phyloP scores from a whole-genome alignment of 495 filamentous ascomycete genomes.

The Hypoxylon lienhwacheense region DNA sequence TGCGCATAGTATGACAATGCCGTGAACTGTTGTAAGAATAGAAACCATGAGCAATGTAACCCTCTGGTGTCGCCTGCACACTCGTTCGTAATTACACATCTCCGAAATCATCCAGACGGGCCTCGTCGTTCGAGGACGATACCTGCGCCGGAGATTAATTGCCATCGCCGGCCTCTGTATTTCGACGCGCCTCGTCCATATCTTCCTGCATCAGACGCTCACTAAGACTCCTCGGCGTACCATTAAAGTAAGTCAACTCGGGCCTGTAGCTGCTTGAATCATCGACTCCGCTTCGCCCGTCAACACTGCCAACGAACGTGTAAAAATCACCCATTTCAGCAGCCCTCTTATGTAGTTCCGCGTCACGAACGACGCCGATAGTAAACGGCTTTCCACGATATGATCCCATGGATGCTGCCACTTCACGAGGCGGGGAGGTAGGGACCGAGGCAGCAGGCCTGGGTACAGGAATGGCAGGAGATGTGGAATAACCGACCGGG shows the following conservation, averaged over 20 bases:
- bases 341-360: constrained; percentile 48
- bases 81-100: not conserved
- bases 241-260: constrained; percentile 36
- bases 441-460: constrained; percentile 22
- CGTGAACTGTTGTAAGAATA: too few species aligned
- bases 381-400: constrained; percentile 46
- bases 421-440: constrained; percentile 20
- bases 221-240: constrained; percentile 46
- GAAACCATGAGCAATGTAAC: constrained; percentile 13
- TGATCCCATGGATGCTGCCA: constrained; percentile 42
- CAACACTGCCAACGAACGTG: constrained; percentile 50
- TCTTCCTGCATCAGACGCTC: constrained; percentile 51
- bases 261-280: constrained; percentile 46
- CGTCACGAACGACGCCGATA: constrained; percentile 44
- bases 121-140: not conserved
- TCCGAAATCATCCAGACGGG: not conserved
- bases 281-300: constrained; percentile 46
- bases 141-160: not conserved
- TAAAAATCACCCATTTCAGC: constrained; percentile 49
- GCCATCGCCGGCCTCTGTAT: constrained; percentile 17
- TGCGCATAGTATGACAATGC: constrained; percentile 10
- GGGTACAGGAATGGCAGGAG: constrained; percentile 26
- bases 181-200: constrained; percentile 24
- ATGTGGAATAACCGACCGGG: constrained; percentile 28
- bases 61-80: not conserved